Conservation (phyloP, 352 stramenopile species). For the Phytophthora lateralis region DNA sequence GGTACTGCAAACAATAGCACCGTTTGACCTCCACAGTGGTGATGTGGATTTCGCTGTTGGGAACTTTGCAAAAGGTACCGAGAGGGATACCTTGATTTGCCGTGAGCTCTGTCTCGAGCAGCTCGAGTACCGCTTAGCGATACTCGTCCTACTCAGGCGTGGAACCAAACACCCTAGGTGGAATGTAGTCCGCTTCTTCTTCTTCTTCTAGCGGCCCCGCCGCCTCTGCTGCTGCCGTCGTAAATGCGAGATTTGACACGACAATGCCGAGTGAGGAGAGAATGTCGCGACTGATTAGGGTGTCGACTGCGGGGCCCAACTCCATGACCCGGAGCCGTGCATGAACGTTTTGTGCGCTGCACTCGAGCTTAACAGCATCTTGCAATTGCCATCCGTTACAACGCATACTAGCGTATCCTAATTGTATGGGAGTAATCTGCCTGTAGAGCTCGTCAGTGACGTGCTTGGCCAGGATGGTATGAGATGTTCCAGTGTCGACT, state of each 20-base stretch:
- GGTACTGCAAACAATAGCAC: slow-evolving; percentile 1
- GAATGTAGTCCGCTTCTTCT: not conserved
- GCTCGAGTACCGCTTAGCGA: not conserved
- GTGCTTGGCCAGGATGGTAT: not conserved
- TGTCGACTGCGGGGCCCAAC: not conserved
- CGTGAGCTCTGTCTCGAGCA: not conserved
- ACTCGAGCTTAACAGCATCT: not conserved
- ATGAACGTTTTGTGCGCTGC: not conserved
- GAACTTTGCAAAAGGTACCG: not conserved
- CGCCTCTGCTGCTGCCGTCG: not conserved
- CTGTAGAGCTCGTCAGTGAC: not conserved
- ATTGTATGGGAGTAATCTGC: not conserved
- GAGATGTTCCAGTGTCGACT: not conserved
- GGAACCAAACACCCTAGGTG: not conserved
- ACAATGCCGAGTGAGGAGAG: not conserved
- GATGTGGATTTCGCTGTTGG: not conserved
- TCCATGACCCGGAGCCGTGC: slow-evolving; percentile 3
- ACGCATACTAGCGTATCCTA: not conserved
- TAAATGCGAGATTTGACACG: slow-evolving; percentile 1
- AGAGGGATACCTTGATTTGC: slow-evolving; percentile 1
- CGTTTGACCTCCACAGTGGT: not conserved
- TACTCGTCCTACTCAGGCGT: slow-evolving; percentile 4
- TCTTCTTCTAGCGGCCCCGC: not conserved
- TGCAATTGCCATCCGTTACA: not conserved
- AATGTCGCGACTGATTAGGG: not conserved